Evolutionary conservation across 1,139 yeast species (phyloP), one percentile per base, ranked within the genome.

Genomic region (Debaryomyces psychrophilus): DNA sequence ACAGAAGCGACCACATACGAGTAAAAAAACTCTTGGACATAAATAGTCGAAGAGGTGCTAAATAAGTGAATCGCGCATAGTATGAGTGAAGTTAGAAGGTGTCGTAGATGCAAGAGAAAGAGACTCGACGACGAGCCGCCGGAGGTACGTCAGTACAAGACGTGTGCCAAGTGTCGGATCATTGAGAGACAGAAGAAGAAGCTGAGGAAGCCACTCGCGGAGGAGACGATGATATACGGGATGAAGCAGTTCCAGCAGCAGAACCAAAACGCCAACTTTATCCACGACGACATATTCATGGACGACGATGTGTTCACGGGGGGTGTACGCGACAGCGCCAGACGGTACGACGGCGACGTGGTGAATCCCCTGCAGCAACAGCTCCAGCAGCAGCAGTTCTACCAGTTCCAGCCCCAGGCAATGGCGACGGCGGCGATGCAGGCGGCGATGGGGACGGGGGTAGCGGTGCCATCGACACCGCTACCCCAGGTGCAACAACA

Each of bases 61-160:
- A 23, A 33, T 14, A 33, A 33, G 38, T 18, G 31, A 20, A 42
- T 42, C 44, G 44, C 44, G 44, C 44, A 43, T 33, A 43, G 26
- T 34, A 52, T 52, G 56, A 44, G 52, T 33, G 71, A 67, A 44
- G 61, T 64, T 31, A 71, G 77, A 65, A 64, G 78, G 57, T 80
- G 85, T 57, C 82, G 85, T 61, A 77, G 85, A 55, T 80, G 85
- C 65, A 80, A 80, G 57, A 65, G 83, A 50, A 76, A 76, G 72
- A 72, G 85, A 67, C 72, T 78, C 55, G 79, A 76, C 48, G 81
- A 79, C 50, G 85, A 80, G 60, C 81, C 82, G n/a, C 76, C 80
- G 1, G 83, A 79, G 52, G 83, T 79, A 38, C 68, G 77, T 53
- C 82, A 78, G 55, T 80, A 78, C 60, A 79, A 79, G 54, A 80